Base-by-base conservation (phyloP, 2,329 filamentous ascomycete genomes). In the Zopfia rhizophila region DNA sequence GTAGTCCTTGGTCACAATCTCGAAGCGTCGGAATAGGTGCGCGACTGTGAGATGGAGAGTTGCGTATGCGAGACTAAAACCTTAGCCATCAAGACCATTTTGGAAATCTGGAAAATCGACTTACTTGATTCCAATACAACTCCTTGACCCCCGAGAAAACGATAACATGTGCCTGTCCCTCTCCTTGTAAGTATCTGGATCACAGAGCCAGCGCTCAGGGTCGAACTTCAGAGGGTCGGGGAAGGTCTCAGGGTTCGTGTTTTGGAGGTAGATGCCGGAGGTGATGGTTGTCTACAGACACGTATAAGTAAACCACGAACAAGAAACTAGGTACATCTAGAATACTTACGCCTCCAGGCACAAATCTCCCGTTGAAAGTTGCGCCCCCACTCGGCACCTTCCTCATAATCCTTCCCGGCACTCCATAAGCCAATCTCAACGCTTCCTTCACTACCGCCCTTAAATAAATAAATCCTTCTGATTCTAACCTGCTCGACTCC, bases 121-220 rank as follows among this genome's bases (percentile, higher is more conserved):
- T 3, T 22, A 52, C 45, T 54, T 56, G 13, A 51, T 51, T 5
- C 53, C 53, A 30, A 56, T 45, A 25, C 53, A 54, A 13, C 19
- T 10, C 16, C 46, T 31, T 18, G 35, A 42, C 2, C 50, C 53
- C 12, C 50, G 35, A 12, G 49, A 53, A 21, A 51, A 53, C 7
- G 41, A 41, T 24, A 47, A 13, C 52, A 55, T 55, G 19, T 53
- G 45, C 33, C 41, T 45, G 7, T 56, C 53, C 3, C 53, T 40
- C 21, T 22, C 3, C 17, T 32, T 48, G 36, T 48, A 48, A 8
- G 46, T 53, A 11, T 56, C 49, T 3, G 42, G 11, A 16, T 48
- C 46, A 18, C 49, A 53, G 7, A 58, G 14, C 53, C 53, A 59
- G 2, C 53, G 37, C 24, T 48, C 40, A 4, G 53, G 56, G 19